Conservation (phyloP, 31 red algal genomes). For the Odonthalia washingtoniensis region DNA sequence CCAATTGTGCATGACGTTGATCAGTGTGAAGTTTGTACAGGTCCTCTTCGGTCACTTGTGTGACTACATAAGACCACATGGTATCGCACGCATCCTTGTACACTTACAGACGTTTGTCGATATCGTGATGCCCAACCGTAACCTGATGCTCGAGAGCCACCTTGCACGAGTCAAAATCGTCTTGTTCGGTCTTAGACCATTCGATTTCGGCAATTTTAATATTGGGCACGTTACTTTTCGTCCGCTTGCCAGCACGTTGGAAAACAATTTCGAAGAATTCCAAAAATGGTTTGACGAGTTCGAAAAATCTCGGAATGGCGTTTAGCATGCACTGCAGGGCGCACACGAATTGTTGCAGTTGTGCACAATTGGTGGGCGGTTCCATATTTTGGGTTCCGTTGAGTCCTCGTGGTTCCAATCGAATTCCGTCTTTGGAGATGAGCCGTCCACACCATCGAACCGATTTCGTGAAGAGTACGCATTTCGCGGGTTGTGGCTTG, state of each 20-base stretch:
- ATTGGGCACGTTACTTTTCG: background rate
- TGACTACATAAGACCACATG: constrained; percentile 37
- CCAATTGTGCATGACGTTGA: background rate
- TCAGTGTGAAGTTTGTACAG: background rate
- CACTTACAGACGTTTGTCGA: background rate
- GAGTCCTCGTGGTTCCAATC: background rate
- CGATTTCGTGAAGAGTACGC: too few relatives aligned
- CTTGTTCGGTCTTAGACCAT: background rate
- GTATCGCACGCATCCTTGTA: constrained; percentile 33
- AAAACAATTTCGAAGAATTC: constrained; percentile 1
- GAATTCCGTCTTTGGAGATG: constrained; percentile 5
- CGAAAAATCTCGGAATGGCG: constrained; percentile 8
- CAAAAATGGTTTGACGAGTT: background rate
- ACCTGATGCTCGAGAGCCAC: background rate
- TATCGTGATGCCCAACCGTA: background rate
- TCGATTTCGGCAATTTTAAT: background rate
- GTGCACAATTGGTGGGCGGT: background rate
- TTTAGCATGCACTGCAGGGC: background rate
- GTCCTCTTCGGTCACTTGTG: constrained; percentile 16
- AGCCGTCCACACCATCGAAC: constrained; percentile 17
- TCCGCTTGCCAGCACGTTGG: background rate
- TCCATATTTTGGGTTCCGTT: background rate
- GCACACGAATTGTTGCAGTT: background rate
- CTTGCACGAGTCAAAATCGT: background rate
- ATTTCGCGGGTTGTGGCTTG: constrained; percentile 15